Base-by-base conservation (phyloP, 768 basidiomycete species). In the Naganishia randhawae region DNA sequence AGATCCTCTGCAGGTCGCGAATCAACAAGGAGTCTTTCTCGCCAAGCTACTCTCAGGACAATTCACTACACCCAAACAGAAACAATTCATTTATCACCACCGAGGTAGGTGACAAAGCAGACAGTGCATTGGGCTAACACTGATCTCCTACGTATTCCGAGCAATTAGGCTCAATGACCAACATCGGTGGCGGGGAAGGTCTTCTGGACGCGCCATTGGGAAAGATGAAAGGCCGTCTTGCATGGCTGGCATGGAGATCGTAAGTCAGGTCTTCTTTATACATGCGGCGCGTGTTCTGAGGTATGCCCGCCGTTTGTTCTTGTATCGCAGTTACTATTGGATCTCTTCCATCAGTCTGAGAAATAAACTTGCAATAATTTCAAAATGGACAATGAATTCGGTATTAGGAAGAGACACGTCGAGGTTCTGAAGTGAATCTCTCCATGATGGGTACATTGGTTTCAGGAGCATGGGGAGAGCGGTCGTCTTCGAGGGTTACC, bases 81-180 rank as follows among this genome's bases (percentile, higher is more conserved):
- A 50, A 10, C 53, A 33, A 29, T 67, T 67, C 22, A 52, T 31
- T 22, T 67, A 67, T 29, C 29, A 45, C 11, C 66, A 67, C 73
- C 27, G 68, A 73, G 61, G 65, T 50, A 9, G 41, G 51, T 14
- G n/a, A 69, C 69, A 7, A 41, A 50, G 11, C 19, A 31, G 17
- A 25, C 17, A 27, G 8, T 13, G 50, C 54, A 35, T 42, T 16
- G 5, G 41, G 19, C 41, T 42, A 42, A 3, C 14, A 42, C 41
- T 42, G 7, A 29, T n/a, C 16, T 39, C 39, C 6, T 11, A 14
- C 5, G n/a, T 7, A 2, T 17, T 42, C 35, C 6, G 8, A 27
- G n/a, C 39, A 42, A 27, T 37, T 32, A 33, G 45, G 45, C 27
- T 42, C 66, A 10, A 67, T 67, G 66, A 87, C 65, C 84, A 84